A percentile compares a stretch with the other conserved stretches of the same genome.
Evolutionary conservation across 75 land plant genomes (phyloP).

Genomic region (Cunninghamia lanceolata): DNA sequence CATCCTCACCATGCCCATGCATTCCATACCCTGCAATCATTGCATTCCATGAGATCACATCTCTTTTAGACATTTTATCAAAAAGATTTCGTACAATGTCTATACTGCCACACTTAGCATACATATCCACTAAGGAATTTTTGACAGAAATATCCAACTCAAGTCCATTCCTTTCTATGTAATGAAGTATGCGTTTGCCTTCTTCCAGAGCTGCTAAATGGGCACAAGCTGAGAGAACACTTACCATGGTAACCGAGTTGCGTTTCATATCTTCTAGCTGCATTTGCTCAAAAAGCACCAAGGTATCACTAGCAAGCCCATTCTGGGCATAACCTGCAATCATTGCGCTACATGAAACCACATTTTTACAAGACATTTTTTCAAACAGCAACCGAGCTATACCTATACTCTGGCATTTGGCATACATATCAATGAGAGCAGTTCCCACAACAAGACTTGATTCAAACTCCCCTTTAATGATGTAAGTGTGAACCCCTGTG

Average conservation of each 20-base stretch:
- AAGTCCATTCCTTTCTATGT: constrained; percentile 7
- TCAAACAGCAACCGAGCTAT: constrained; percentile 12
- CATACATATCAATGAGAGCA: constrained; percentile 21
- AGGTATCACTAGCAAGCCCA: constrained; percentile 15
- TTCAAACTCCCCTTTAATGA: constrained; percentile 14
- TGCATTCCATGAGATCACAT: constrained; percentile 24
- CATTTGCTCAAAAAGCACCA: constrained; percentile 17
- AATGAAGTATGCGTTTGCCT: constrained; percentile 8
- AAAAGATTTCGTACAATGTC: constrained; percentile 7
- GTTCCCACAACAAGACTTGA: constrained; percentile 10
- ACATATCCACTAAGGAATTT: constrained; percentile 22
- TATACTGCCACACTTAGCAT: constrained; percentile 17
- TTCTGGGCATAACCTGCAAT: constrained; percentile 13
- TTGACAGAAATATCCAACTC: constrained; percentile 8
- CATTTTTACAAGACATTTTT: constrained; percentile 5
- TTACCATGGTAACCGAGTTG: constrained; percentile 13
- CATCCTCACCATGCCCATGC: constrained; percentile 14
- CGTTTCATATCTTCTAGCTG: background rate
- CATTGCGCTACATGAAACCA: constrained; percentile 17
- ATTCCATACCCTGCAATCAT: constrained; percentile 15
- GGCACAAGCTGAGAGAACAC: constrained; percentile 12
- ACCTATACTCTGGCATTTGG: constrained; percentile 11
- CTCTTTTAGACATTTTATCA: constrained; percentile 7
- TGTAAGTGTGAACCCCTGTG: constrained; percentile 7
- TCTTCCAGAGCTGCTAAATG: constrained; percentile 10